Evolutionary conservation across 208 protist genomes (phyloP).

Genomic region (Leptomonas seymouri): DNA sequence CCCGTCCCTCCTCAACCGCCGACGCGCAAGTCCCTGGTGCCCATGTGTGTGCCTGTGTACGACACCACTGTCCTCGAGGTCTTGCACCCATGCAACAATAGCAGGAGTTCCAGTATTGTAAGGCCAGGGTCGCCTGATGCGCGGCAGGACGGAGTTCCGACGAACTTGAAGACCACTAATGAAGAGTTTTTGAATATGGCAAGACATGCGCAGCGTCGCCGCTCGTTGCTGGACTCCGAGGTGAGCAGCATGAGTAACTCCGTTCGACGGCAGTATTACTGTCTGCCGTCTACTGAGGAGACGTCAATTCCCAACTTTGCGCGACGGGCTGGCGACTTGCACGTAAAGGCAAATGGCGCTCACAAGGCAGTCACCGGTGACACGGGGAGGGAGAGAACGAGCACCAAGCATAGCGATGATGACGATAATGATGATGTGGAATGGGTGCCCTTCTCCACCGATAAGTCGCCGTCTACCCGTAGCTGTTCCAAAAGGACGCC

Average conservation of each 20-base stretch:
- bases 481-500: too few species aligned
- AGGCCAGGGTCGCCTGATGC: not conserved
- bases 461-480: too few species aligned
- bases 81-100: not conserved
- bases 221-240: constrained; percentile 7
- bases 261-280: constrained; percentile 13
- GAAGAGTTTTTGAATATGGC: not conserved
- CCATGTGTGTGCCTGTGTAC: not conserved
- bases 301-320: constrained; percentile 4
- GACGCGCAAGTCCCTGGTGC: not conserved
- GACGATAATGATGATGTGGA: not conserved
- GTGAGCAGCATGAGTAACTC: not conserved
- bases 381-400: not conserved
- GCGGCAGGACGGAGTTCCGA: not conserved
- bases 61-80: not conserved
- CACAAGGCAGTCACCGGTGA: not conserved
- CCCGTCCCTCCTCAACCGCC: not conserved
- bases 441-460: too few species aligned
- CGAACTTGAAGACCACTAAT: not conserved
- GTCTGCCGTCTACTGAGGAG: not conserved
- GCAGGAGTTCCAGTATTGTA: not conserved
- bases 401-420: not conserved
- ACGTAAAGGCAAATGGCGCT: not conserved
- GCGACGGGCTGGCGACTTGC: constrained; percentile 1
- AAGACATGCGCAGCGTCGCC: not conserved